Conservation (phyloP, 495 filamentous ascomycete species). For the Cetradonia linearis region DNA sequence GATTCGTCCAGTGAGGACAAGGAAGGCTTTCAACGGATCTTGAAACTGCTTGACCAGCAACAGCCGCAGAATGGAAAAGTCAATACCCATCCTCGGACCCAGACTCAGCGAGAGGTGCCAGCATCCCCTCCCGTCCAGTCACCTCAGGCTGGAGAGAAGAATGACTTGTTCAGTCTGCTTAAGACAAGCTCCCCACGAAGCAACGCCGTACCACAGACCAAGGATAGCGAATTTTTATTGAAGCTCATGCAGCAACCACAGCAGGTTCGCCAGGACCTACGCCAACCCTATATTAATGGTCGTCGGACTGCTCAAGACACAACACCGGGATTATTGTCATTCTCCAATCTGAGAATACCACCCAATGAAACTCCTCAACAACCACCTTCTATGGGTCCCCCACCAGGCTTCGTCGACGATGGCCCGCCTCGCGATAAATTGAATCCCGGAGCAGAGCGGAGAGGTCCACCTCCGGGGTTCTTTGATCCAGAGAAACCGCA, state of each 20-base stretch:
- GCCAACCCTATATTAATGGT: slow-evolving; percentile 27
- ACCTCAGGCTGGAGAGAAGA: slow-evolving; percentile 31
- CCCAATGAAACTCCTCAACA: slow-evolving; percentile 37
- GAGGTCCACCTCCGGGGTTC: slow-evolving; percentile 35
- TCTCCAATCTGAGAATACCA: slow-evolving; percentile 39
- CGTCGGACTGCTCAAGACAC: slow-evolving; percentile 29
- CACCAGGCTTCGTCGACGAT: slow-evolving; percentile 37
- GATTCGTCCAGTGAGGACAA: slow-evolving; percentile 62
- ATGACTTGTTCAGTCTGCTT: slow-evolving; percentile 31
- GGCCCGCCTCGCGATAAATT: slow-evolving; percentile 36
- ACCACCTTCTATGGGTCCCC: slow-evolving; percentile 29
- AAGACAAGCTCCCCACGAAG: slow-evolving; percentile 25
- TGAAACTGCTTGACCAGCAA: slow-evolving; percentile 63
- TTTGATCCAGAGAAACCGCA: slow-evolving; percentile 29
- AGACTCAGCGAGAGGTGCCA: slow-evolving; percentile 23
- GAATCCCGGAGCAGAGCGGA: slow-evolving; percentile 24
- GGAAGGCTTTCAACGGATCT: slow-evolving; percentile 77
- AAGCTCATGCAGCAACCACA: slow-evolving; percentile 48
- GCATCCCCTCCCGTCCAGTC: slow-evolving; percentile 28
- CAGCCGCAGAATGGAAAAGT: slow-evolving; percentile 17
- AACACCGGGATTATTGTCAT: slow-evolving; percentile 33
- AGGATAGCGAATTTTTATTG: slow-evolving; percentile 41
- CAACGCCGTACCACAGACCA: slow-evolving; percentile 29
- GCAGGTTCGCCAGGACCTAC: slow-evolving; percentile 36
- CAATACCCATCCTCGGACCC: slow-evolving; percentile 15